A percentile compares a stretch with the other conserved stretches of the same genome.
Evolutionary conservation across 1,139 yeast genomes (phyloP).

Genomic region (Suzukiozyma palmioleophila): DNA sequence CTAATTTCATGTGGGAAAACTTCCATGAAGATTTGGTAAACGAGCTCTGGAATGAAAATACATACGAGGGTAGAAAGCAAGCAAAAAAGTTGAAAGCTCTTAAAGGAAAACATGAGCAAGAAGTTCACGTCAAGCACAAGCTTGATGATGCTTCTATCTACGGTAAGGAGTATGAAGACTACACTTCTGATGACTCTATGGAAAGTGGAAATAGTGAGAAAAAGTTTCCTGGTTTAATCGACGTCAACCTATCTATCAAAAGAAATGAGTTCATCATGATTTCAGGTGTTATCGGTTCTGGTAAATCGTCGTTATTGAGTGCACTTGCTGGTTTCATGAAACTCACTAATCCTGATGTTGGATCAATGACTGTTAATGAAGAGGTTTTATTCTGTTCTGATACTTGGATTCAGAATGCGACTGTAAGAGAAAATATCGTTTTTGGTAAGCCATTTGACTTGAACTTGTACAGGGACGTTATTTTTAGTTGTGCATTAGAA

Average conservation of each 20-base stretch:
- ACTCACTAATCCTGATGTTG: conserved; percentile 20
- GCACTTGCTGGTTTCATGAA: conserved; percentile 39
- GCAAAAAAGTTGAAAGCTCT: conserved; percentile 14
- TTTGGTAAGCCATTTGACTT: conserved; percentile 34
- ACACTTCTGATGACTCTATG: conserved; percentile 10
- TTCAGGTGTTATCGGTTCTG: conserved; percentile 41
- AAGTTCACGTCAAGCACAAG: conserved; percentile 8
- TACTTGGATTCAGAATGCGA: conserved; percentile 47
- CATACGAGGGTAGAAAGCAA: conserved; percentile 13
- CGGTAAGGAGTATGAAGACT: conserved; percentile 8
- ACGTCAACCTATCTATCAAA: conserved; percentile 25
- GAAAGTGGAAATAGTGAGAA: conserved; percentile 9
- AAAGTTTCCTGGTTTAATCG: conserved; percentile 26
- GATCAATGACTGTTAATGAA: conserved; percentile 23
- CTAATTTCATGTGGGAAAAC: conserved; percentile 33
- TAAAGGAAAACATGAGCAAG: conserved; percentile 10
- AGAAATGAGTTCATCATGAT: conserved; percentile 32
- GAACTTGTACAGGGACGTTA: conserved; percentile 22
- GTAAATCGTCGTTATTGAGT: conserved; percentile 34
- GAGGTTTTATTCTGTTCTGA: conserved; percentile 29
- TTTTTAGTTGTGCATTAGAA: conserved; percentile 37
- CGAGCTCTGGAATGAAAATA: conserved; percentile 21
- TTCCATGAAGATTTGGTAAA: conserved; percentile 25
- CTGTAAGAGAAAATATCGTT: conserved; percentile 37
- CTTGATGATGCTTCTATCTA: neutral